These are phyloP conservation scores for Mucor plumbeus DNA, from an alignment of 371 early-diverging fungal species.

Conservation along the genomic window DNA sequence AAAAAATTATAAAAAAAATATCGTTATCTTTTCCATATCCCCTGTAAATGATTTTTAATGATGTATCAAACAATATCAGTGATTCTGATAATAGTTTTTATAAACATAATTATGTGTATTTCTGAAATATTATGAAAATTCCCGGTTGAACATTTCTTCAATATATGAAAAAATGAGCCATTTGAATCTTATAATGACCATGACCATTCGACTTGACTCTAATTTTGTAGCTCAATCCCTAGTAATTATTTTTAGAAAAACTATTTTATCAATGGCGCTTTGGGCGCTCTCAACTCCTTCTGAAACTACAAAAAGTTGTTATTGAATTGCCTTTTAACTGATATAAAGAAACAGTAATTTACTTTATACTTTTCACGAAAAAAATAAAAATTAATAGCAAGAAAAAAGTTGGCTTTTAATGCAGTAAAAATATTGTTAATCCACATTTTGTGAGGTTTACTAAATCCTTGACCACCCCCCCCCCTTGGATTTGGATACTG, in stretches of 20 bases:
- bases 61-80: neutral
- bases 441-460: neutral
- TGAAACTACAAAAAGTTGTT: neutral
- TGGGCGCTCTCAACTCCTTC: neutral
- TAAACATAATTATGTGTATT: neutral
- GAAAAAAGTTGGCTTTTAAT: neutral
- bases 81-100: neutral
- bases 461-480: neutral
- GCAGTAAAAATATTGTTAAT: neutral
- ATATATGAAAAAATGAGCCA: neutral
- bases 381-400: neutral
- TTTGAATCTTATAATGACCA: neutral
- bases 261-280: neutral
- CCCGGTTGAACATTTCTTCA: neutral
- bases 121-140: neutral
- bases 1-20: neutral
- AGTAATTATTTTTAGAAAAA: neutral
- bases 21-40: neutral
- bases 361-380: neutral
- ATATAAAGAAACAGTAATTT: neutral
- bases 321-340: neutral
- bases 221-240: slow-evolving; percentile 5
- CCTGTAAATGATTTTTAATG: neutral
- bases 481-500: slow-evolving; percentile 1
- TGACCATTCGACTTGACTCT: neutral